These are phyloP conservation scores for Malassezia restricta DNA, from an alignment of 1,284 basidiomycete genomes.

Conservation along the genomic window DNA sequence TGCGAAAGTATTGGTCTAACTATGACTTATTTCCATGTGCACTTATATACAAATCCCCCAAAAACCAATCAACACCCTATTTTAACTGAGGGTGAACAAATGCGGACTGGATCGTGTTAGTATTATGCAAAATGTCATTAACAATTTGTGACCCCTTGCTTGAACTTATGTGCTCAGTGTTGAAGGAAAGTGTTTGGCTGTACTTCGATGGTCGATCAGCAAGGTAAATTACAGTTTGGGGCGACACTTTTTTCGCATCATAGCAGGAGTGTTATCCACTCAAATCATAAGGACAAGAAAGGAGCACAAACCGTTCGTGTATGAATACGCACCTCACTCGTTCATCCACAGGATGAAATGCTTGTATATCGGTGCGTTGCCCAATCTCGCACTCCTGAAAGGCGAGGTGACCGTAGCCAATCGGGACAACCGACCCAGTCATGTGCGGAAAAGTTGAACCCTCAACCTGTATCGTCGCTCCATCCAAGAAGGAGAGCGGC, in stretches of 20 bases:
- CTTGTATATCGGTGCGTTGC: background rate
- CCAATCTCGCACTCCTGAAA: conserved; percentile 3
- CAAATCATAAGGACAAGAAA: background rate
- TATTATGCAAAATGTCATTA: too few relatives aligned
- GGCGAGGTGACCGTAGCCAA: background rate
- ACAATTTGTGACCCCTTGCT: too few relatives aligned
- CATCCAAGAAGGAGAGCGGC: conserved; percentile 16
- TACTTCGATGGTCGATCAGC: conserved; percentile 18
- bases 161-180: conserved; percentile 7
- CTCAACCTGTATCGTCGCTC: conserved; percentile 10
- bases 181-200: conserved; percentile 18
- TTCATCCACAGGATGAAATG: background rate
- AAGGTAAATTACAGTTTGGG: conserved; percentile 16
- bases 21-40: too few relatives aligned
- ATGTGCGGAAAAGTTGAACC: background rate
- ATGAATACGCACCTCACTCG: background rate
- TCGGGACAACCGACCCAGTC: background rate
- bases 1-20: too few relatives aligned
- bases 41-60: too few relatives aligned
- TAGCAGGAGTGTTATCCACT: background rate
- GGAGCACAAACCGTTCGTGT: background rate
- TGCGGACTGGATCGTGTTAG: too few relatives aligned
- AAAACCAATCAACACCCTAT: too few relatives aligned
- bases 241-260: conserved; percentile 18
- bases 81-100: too few relatives aligned